Base-by-base conservation (phyloP, 2,329 filamentous ascomycete species). In the Zopfia rhizophila region DNA sequence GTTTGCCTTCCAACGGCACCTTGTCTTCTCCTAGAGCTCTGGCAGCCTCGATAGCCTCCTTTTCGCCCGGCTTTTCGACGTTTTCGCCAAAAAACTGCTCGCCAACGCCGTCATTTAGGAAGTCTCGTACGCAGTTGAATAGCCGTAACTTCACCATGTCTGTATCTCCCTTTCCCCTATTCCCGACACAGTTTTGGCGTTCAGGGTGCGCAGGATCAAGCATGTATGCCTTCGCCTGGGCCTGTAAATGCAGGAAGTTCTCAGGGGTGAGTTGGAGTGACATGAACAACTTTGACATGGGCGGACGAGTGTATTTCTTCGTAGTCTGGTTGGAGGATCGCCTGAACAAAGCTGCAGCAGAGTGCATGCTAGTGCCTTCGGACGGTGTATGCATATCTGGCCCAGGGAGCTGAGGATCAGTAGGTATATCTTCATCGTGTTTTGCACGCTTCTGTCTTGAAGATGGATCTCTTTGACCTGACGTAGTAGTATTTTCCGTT, bases 141-240 rank as follows among this genome's bases (percentile, higher is more conserved):
- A 84, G 63, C 14, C 78, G 75, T 40, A 83, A 51, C 53, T 82
- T 83, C 17, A 82, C 79, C 73, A 82, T 80, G 40, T 83, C 81
- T 0, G 77, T 77, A 43, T 82, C 80, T 0, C 78, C 78, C 45
- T 77, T 80, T 3, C 79, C 78, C 31, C 81, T 75, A 50, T 80
- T 81, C 3, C 81, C 81, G 7, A 84, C 80, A 46, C 81, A 83
- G n/a, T 77, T 76, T 41, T 79, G 77, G 13, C 82, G 72, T 49
- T 83, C 81, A 0, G 80, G 80, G 46, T 82, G 72, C 2, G 72
- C 63, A n/a, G 77, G 68, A 54, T 82, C 75, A 4, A 84, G 73
- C 82, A 84, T 84, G 57, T 80, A 84, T 8, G 65, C 63, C 50
- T 84, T 84, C 0, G 81, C 81, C 11, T 78, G 78, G 13, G 78